Base-by-base conservation (phyloP, 169 alveolate species). In the Cardiosporidium cionae region DNA sequence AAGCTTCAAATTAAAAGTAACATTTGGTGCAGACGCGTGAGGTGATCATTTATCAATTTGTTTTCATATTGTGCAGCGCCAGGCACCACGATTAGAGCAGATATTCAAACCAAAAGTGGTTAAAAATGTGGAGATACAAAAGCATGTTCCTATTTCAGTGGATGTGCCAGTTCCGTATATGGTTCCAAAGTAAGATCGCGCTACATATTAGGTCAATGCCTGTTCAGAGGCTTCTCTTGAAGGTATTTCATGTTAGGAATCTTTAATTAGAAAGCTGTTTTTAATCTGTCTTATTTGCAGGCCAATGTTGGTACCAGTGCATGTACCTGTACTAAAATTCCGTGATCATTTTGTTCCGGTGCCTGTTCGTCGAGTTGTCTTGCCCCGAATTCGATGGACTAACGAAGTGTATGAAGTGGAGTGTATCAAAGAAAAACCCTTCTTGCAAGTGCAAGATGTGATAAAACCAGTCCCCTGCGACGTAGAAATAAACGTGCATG, bases 151-250 rank as follows among this genome's bases (percentile, higher is more conserved):
- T 25, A 82, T 87, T 66, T 85, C 89, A 31, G 90, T 88, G 29
- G 93, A 86, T 65, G 92, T 88, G n/a, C 93, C 93, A 22, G 91
- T 88, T n/a, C 93, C 93, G 0, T 88, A 86, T 74, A 86, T 88
- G 91, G 93, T 88, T 44, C 93, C 93, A 25, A 88, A 88, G 84
- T 44, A 44, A 44, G 58, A n/a, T n/a, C n/a, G n/a, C n/a, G n/a
- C n/a, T n/a, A n/a, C n/a, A n/a, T n/a, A n/a, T n/a, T n/a, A n/a
- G n/a, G n/a, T n/a, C n/a, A n/a, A n/a, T n/a, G n/a, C n/a, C n/a
- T n/a, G n/a, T n/a, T n/a, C n/a, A n/a, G n/a, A n/a, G n/a, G n/a
- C n/a, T n/a, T n/a, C n/a, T n/a, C n/a, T n/a, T n/a, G n/a, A n/a
- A n/a, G n/a, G n/a, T n/a, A n/a, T n/a, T n/a, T n/a, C n/a, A n/a